Evolutionary conservation across 164 flowering plant species (phyloP), one percentile per base, ranked within the genome.

Genomic region (Pachysandra terminalis): DNA sequence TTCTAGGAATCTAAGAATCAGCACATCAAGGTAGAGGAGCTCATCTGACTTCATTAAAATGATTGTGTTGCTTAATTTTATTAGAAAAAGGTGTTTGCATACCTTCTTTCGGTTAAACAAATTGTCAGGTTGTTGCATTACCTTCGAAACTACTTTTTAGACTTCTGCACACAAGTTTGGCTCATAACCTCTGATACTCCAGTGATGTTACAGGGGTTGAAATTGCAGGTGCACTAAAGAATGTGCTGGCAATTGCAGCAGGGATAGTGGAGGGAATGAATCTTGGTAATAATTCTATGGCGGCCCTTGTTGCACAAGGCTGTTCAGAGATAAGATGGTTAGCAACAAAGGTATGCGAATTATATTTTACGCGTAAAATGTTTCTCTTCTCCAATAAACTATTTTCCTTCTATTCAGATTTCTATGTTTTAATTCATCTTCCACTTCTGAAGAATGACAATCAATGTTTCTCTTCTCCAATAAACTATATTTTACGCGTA

Each of bases 161-260:
- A 67, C 63, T 62, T 62, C 51, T 63, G 63, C 13, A 49, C 41
- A n/a, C 21, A 71, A 64, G 75, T 72, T 73, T 78, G 77, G 75
- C 77, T 81, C 65, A 68, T 86, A 84, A 87, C 84, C 77, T 81
- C 79, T 87, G 80, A 81, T 84, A 77, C 75, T 77, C 69, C 95
- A 91, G 98, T 81, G 98, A 94, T 86, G 98, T 94, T 78, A 91
- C 90, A 86, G 97, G 97, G 78, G 98, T 91, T 72, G 98, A 94
- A 84, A 94, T 94, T 79, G 98, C 97, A 69, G 97, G 98, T 76
- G 97, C 98, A 28, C 86, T 94, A n/a, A 94, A 94, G 82, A 91
- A 94, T 79, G 98, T 94, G 41, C 92, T 94, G 61, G 96, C 98
- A 14, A 94, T 94, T 81, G 98, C 98, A 27, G 98, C 98, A 55